phyloP scores from a whole-genome alignment of 2,329 filamentous ascomycete genomes.

The Colletotrichum acutatum region DNA sequence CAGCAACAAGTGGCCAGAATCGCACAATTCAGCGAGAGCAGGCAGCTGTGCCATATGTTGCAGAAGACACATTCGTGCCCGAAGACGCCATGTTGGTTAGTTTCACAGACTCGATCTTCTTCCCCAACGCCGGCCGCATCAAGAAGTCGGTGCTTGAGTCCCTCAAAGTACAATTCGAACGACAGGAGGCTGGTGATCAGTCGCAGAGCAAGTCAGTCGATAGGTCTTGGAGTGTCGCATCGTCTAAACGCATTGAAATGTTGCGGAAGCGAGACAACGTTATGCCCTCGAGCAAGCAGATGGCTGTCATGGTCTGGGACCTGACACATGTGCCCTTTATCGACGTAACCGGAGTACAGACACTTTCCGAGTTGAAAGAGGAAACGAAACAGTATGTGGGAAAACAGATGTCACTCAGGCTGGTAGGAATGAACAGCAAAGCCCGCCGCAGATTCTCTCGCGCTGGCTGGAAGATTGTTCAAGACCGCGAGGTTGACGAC shows the following conservation, averaged over 20 bases:
- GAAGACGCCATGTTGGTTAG: slow-evolving; percentile 66
- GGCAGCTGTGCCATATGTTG: slow-evolving; percentile 34
- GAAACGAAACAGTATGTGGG: slow-evolving; percentile 63
- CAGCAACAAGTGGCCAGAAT: slow-evolving; percentile 42
- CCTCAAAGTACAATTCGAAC: slow-evolving; percentile 52
- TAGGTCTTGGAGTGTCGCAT: slow-evolving; percentile 65
- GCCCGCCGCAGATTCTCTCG: slow-evolving; percentile 52
- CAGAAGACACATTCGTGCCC: slow-evolving; percentile 45
- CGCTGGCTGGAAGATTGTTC: slow-evolving; percentile 49
- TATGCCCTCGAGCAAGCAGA: slow-evolving; percentile 47
- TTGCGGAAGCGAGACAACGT: slow-evolving; percentile 55
- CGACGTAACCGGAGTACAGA: slow-evolving; percentile 63
- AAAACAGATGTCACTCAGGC: slow-evolving; percentile 55
- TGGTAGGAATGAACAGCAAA: slow-evolving; percentile 58
- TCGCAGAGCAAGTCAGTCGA: slow-evolving; percentile 50
- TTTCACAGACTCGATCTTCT: slow-evolving; percentile 68
- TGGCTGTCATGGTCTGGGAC: slow-evolving; percentile 63
- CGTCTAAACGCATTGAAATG: slow-evolving; percentile 56
- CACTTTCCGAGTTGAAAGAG: slow-evolving; percentile 58
- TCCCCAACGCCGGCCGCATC: slow-evolving; percentile 67
- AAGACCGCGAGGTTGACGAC: slow-evolving; percentile 41
- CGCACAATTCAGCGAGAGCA: slow-evolving; percentile 44
- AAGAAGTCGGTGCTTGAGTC: slow-evolving; percentile 61
- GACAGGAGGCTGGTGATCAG: slow-evolving; percentile 54
- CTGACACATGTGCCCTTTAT: slow-evolving; percentile 62